A percentile compares a stretch with the other conserved stretches of the same genome.
Evolutionary conservation across 192 early-diverging fungal genomes (phyloP).

Genomic region (Coemansia sp.): DNA sequence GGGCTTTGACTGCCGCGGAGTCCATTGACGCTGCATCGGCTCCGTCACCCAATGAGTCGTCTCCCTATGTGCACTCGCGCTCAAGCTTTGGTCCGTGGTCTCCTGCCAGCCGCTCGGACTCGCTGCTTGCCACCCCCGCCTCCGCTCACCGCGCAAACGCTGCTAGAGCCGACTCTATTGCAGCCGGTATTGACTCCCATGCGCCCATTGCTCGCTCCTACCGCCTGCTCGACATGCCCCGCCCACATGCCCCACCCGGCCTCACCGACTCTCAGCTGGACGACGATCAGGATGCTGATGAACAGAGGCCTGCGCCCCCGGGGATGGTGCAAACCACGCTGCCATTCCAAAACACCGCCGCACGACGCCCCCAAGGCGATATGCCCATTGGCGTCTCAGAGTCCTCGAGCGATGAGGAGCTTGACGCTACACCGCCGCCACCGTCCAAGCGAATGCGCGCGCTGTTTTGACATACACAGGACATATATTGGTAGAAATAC

Average conservation of each 20-base stretch:
- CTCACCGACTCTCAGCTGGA: conserved; percentile 38
- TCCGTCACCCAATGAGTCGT: background rate
- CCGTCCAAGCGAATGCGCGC: conserved; percentile 48
- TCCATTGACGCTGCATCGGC: conserved; percentile 2
- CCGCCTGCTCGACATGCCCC: conserved; percentile 46
- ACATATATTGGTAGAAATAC: too few relatives aligned
- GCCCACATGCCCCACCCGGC: conserved; percentile 46
- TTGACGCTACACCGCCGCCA: conserved; percentile 51
- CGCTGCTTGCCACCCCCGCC: conserved; percentile 19
- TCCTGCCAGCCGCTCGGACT: conserved; percentile 8
- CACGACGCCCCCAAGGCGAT: background rate
- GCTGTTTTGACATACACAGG: conserved; percentile 11
- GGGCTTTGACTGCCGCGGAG: background rate
- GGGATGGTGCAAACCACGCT: conserved; percentile 45
- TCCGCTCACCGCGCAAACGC: conserved; percentile 1
- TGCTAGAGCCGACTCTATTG: background rate
- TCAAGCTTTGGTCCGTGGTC: background rate
- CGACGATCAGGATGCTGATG: background rate
- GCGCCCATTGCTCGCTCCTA: conserved; percentile 16
- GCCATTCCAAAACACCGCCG: conserved; percentile 12
- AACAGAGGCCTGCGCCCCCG: conserved; percentile 14
- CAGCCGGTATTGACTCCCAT: background rate
- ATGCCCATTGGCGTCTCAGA: background rate
- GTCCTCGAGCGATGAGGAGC: conserved; percentile 42
- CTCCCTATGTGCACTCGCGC: background rate